Evolutionary conservation across 2,329 filamentous ascomycete species (phyloP), one percentile per base, ranked within the genome.

Genomic region (Diaporthe velutina): DNA sequence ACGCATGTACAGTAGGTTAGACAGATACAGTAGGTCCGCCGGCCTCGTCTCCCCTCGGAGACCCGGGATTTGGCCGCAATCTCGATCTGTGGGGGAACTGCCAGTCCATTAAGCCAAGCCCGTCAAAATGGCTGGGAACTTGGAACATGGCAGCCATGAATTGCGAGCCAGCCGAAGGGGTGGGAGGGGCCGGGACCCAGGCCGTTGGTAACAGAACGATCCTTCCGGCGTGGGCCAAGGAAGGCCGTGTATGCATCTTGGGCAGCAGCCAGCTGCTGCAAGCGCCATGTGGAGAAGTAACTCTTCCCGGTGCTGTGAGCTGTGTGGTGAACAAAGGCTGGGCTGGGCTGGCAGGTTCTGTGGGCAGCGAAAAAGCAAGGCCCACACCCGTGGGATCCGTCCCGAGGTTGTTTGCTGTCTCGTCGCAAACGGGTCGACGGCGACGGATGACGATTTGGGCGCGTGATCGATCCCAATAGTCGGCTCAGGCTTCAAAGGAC

Each of bases 321-420:
- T 40, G 13, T 19, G 38, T 42, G 38, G 58, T 45, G 38, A n/a
- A n/a, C n/a, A n/a, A n/a, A n/a, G 35, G 35, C 40, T 48, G 40
- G 40, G 19, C 28, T 50, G 42, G 42, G 45, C 61, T 67, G 64
- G 64, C 64, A 52, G 64, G 30, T 67, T 67, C 45, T 67, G 64
- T 67, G 64, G 64, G 64, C 64, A 38, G 42, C 28, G 28, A 19
- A 52, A 54, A 68, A 68, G 25, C 30, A 52, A 52, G 48, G 48
- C 64, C 64, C 45, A 68, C 64, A 54, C 8, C 30, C 35, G 48
- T 68, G n/a, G 33, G 64, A 54, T 54, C 22, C 64, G 64, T 68
- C 64, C 64, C 64, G 64, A 68, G 64, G 64, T 54, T 68, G n/a
- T 42, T 40, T 22, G 30, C 45, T 66, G 10, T 50, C 28, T 52